phyloP scores from a whole-genome alignment of 1,284 basidiomycete species.

The Puccinia polysora region DNA sequence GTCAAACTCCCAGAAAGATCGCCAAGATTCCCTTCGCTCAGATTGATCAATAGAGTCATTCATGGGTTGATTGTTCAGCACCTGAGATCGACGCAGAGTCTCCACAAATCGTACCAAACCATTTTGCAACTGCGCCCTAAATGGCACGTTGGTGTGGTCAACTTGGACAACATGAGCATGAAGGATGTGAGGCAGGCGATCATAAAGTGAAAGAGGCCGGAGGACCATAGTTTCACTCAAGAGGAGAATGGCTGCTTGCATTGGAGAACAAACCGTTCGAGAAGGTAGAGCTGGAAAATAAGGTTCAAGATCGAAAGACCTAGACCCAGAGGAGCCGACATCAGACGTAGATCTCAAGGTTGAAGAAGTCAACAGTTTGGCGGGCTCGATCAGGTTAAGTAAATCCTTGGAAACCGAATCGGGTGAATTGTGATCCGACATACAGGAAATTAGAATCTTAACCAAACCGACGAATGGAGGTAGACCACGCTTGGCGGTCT shows the following conservation, averaged over 20 bases:
- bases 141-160: constrained; percentile 34
- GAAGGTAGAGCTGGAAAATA: constrained; percentile 36
- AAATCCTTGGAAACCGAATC: constrained; percentile 24
- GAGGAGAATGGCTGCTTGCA: constrained; percentile 39
- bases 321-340: background rate
- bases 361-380: constrained; percentile 29
- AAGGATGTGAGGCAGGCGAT: constrained; percentile 30
- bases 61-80: background rate
- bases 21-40: constrained; percentile 28
- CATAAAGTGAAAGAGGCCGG: constrained; percentile 18
- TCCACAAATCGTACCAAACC: constrained; percentile 31
- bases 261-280: constrained; percentile 29
- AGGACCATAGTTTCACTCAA: constrained; percentile 39
- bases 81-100: constrained; percentile 26
- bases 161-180: constrained; percentile 42
- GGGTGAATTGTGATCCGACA: constrained; percentile 16
- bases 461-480: constrained; percentile 32
- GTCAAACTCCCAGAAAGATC: constrained; percentile 42
- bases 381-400: constrained; percentile 25
- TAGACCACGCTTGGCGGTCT: constrained; percentile 24
- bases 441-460: constrained; percentile 29
- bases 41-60: background rate
- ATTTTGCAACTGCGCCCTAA: constrained; percentile 34
- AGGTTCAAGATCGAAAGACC: constrained; percentile 26
- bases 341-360: background rate